Evolutionary conservation across 2,329 filamentous ascomycete genomes (phyloP).

Genomic region (Colletotrichum sp.): DNA sequence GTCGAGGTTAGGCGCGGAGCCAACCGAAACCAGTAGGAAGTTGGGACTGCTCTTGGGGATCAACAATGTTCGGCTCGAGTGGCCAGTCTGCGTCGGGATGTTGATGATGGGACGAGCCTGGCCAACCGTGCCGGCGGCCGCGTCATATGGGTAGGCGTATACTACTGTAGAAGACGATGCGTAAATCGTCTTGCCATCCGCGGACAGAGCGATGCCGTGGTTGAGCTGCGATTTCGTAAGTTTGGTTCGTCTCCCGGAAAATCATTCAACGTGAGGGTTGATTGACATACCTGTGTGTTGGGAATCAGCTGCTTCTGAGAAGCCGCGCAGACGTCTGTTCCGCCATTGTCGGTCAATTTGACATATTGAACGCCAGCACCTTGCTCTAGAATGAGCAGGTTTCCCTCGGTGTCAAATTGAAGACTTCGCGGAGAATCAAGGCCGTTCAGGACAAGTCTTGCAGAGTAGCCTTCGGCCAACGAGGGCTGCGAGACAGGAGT

Average conservation of each 20-base stretch:
- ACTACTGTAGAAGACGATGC: constrained; percentile 63
- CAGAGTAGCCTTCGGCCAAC: constrained; percentile 28
- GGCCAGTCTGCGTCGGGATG: constrained; percentile 43
- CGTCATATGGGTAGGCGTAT: constrained; percentile 69
- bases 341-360: constrained; percentile 33
- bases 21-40: constrained; percentile 68
- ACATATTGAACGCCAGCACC: constrained; percentile 36
- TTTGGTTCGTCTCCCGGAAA: neutral
- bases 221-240: constrained; percentile 45
- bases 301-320: constrained; percentile 30
- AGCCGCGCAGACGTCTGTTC: constrained; percentile 31
- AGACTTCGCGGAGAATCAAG: constrained; percentile 34
- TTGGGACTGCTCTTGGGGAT: constrained; percentile 60
- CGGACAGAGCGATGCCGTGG: constrained; percentile 59
- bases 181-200: constrained; percentile 58
- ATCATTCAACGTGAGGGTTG: neutral
- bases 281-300: constrained; percentile 27
- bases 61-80: constrained; percentile 71
- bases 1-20: constrained; percentile 69
- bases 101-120: constrained; percentile 62
- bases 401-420: constrained; percentile 38
- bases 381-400: constrained; percentile 39
- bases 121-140: constrained; percentile 50
- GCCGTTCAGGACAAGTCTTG: constrained; percentile 29
- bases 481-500: constrained; percentile 13